Base-by-base conservation (phyloP, 2,329 filamentous ascomycete genomes). In the Pestalotiopsis sp. region DNA sequence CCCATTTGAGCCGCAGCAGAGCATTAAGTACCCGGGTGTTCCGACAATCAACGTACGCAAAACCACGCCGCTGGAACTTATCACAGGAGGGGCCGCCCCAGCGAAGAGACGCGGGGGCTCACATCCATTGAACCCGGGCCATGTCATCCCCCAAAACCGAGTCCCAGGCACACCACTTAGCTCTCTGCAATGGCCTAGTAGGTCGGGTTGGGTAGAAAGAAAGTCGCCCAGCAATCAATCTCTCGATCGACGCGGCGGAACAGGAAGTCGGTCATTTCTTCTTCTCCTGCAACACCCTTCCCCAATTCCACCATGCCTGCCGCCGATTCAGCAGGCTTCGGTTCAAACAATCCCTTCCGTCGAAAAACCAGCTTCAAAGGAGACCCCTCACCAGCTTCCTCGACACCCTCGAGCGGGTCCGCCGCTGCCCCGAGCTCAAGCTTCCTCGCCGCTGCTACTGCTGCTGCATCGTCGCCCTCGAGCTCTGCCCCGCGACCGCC, bases 311-410 rank as follows among this genome's bases (percentile, higher is more conserved):
- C 69, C 72, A 84, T 84, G 76, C 72, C 77, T 70, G 73, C 74
- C 75, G 75, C 77, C 68, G 79, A 80, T 56, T 73, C 73, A 38
- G 31, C 31, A 36, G 71, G 78, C 63, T 78, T 83, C 68, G 77
- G 76, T 62, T 82, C 85, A 76, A 80, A 86, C 78, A 88, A 88
- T 72, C 86, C 86, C 12, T 88, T 88, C 74, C 85, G 86, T 71
- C 84, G 82, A 72, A 85, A 81, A 76, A 60, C 45, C 45, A 52
- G 45, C 45, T 52, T n/a, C 20, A n/a, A n/a, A 52, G 72, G 71
- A 64, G 52, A 45, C 70, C 65, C 65, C 67, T 72, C 65, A 58
- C 66, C 69, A 66, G 56, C 67, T 71, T 69, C 69, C 64, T 65
- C 68, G 52, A 71, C 64, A 52, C 66, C 68, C 56, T 62, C 71